These are phyloP conservation scores for Oenanthe sinensis DNA, from an alignment of 129 eudicot species.

Conservation along the genomic window DNA sequence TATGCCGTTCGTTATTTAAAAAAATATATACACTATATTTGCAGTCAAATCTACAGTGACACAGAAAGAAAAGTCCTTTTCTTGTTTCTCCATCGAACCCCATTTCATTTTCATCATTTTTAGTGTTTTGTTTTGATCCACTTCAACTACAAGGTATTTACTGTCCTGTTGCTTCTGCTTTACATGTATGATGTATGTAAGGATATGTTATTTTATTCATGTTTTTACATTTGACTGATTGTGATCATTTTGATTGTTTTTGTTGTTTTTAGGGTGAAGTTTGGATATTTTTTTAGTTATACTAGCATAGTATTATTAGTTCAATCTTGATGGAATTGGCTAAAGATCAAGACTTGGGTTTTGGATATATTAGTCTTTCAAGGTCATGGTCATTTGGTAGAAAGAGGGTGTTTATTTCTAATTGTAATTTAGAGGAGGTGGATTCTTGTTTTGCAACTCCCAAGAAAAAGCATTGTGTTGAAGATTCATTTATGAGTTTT, in stretches of 20 bases:
- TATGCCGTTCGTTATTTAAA: not conserved
- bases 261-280: conserved; percentile 10
- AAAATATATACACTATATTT: not conserved
- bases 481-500: conserved; percentile 15
- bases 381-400: conserved; percentile 70
- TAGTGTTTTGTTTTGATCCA: not conserved
- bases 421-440: conserved; percentile 21
- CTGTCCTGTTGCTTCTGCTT: not conserved
- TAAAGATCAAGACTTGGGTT: conserved; percentile 29
- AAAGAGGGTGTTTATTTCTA: conserved; percentile 51
- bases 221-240: conserved; percentile 6
- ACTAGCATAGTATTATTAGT: not conserved
- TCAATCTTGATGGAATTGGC: conserved; percentile 22
- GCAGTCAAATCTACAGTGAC: not conserved
- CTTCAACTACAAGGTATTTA: not conserved
- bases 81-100: not conserved
- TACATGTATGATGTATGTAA: not conserved
- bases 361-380: conserved; percentile 44
- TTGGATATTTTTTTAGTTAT: too few relatives aligned
- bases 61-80: not conserved
- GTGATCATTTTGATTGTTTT: conserved; percentile 6
- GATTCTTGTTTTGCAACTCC: conserved; percentile 26
- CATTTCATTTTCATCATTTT: not conserved
- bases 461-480: conserved; percentile 37
- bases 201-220: not conserved